Conservation (phyloP, 1,284 basidiomycete species). For the Pseudozyma sp. region DNA sequence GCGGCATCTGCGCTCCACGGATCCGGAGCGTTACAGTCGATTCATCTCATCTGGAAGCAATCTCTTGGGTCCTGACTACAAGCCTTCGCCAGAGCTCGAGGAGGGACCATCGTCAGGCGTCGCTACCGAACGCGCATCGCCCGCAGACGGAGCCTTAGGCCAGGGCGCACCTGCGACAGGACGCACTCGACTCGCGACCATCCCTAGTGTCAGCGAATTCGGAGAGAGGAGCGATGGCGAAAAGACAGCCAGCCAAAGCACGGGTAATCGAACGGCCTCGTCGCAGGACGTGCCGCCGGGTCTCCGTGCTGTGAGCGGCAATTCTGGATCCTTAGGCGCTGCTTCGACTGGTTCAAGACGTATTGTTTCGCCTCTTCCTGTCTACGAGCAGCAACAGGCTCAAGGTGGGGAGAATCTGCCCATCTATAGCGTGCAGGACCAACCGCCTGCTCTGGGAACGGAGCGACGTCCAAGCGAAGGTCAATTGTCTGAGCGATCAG, state of each 20-base stretch:
- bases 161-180: slow-evolving; percentile 3
- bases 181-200: slow-evolving; percentile 45
- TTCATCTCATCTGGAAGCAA: slow-evolving; percentile 54
- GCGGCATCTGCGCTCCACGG: slow-evolving; percentile 27
- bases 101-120: neutral
- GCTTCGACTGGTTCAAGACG: slow-evolving; percentile 9
- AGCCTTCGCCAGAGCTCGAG: slow-evolving; percentile 22
- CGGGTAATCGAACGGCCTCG: neutral
- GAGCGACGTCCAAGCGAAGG: slow-evolving; percentile 6
- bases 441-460: neutral
- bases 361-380: slow-evolving; percentile 24
- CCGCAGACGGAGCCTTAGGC: slow-evolving; percentile 3
- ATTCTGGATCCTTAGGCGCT: slow-evolving; percentile 15
- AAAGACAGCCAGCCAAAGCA: slow-evolving; percentile 1
- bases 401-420: slow-evolving; percentile 26
- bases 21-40: slow-evolving; percentile 47
- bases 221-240: slow-evolving; percentile 43
- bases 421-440: slow-evolving; percentile 23
- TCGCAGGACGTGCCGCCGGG: slow-evolving; percentile 2
- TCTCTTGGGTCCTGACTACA: slow-evolving; percentile 48
- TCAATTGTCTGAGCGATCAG: neutral
- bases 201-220: slow-evolving; percentile 55
- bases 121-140: neutral
- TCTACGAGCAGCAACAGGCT: slow-evolving; percentile 25
- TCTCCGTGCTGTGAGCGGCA: slow-evolving; percentile 1